Base-by-base conservation (phyloP, 2,329 filamentous ascomycete species). In the Fusarium oligoseptatum region DNA sequence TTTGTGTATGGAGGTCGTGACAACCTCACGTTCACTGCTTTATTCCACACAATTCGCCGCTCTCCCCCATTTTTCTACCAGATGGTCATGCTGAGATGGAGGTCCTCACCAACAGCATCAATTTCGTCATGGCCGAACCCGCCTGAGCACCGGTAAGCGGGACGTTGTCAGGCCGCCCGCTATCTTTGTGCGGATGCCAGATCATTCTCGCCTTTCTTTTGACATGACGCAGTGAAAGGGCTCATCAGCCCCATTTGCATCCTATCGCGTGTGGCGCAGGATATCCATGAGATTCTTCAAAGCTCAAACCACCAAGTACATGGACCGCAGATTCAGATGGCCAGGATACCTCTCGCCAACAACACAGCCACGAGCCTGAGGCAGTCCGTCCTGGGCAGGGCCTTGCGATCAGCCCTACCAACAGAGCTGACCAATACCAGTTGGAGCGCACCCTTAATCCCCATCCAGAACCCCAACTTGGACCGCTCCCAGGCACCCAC, bases 51-150 rank as follows among this genome's bases (percentile, higher is more conserved):
- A 75, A 55, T 36, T 32, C 50, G 45, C 48, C 63, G 34, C 43
- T 64, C n/a, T 56, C 32, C 55, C 8, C 41, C 69, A 56, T 60
- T 56, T 52, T 65, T 69, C 64, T n/a, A 17, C 27, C 34, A 39
- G 41, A 41, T 63, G 64, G 72, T 71, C 72, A 75, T 75, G 72
- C 72, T 70, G 65, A 43, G 29, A 60, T 20, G 11, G 27, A 37
- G 60, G 20, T 12, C 62, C 41, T 74, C 15, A 24, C 29, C 66
- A 70, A 29, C 48, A 64, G 58, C 57, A 45, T 68, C 72, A 62
- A 65, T 72, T 68, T 77, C 72, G 62, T 76, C 72, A 74, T 74
- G 55, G 72, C 55, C 68, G 56, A 73, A 73, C 69, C 68, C 69
- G 72, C 61, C 60, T 74, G 68, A 69, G 58, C 64, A 60, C 22